phyloP scores from a whole-genome alignment of 2,329 filamentous ascomycete genomes.

The Ramularia collo-cygni region DNA sequence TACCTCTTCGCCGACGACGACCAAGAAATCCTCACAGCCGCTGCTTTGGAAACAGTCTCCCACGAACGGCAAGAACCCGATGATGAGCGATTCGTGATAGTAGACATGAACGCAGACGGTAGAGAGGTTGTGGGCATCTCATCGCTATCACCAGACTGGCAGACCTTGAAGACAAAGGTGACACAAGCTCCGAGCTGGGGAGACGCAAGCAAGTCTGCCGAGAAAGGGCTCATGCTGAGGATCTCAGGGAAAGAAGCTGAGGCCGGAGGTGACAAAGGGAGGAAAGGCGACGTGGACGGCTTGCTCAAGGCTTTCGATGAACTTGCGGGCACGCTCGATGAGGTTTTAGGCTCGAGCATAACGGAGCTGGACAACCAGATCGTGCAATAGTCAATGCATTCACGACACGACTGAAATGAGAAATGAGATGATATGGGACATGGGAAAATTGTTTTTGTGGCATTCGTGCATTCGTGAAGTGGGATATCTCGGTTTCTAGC shows the following conservation, averaged over 20 bases:
- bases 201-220: constrained; percentile 34
- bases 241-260: constrained; percentile 47
- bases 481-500: constrained; percentile 8
- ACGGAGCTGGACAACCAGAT: constrained; percentile 5
- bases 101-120: constrained; percentile 45
- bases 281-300: constrained; percentile 32
- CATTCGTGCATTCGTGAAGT: background rate
- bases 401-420: background rate
- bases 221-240: constrained; percentile 51
- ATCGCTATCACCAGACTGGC: constrained; percentile 69
- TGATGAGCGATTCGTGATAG: constrained; percentile 50
- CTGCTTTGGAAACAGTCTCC: constrained; percentile 48
- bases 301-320: constrained; percentile 33
- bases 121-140: constrained; percentile 59
- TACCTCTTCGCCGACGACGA: constrained; percentile 95
- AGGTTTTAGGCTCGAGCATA: constrained; percentile 23
- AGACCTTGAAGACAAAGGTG: constrained; percentile 50
- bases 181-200: constrained; percentile 58
- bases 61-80: constrained; percentile 36
- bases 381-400: background rate
- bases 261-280: constrained; percentile 27
- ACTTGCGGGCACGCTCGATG: constrained; percentile 30
- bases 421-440: background rate
- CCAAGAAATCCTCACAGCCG: constrained; percentile 64
- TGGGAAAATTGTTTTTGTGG: background rate